Conservation (phyloP, 768 basidiomycete genomes). For the Termitomyces titanicus region DNA sequence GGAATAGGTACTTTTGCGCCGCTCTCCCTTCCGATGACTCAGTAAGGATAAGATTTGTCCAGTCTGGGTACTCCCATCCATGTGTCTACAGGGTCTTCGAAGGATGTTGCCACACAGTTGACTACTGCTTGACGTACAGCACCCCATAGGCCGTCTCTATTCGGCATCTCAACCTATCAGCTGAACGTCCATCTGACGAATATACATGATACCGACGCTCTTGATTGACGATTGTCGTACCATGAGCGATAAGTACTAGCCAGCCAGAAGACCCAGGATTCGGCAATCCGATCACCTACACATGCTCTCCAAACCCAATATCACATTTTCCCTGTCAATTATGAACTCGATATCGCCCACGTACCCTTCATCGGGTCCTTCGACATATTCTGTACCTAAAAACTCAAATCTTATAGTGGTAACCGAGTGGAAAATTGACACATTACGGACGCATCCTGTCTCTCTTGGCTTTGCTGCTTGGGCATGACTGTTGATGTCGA, state of each 20-base stretch:
- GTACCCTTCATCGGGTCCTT: neutral
- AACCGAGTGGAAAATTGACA: neutral
- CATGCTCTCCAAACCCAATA: neutral
- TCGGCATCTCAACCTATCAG: neutral
- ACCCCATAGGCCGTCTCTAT: neutral
- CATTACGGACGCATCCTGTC: neutral
- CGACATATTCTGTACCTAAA: neutral
- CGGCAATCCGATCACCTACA: neutral
- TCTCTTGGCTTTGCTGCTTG: neutral
- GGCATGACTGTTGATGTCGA: neutral
- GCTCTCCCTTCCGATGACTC: slow-evolving; percentile 11
- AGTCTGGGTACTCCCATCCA: neutral
- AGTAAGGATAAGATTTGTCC: neutral
- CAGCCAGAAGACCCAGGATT: neutral
- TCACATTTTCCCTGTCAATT: slow-evolving; percentile 5
- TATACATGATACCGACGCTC: neutral
- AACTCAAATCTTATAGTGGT: neutral
- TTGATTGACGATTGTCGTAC: neutral
- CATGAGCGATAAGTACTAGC: neutral
- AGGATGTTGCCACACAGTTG: slow-evolving; percentile 5
- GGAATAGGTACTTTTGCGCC: neutral
- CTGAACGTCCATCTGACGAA: neutral
- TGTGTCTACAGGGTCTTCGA: slow-evolving; percentile 6
- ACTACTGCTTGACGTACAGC: slow-evolving; percentile 7
- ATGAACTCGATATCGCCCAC: neutral